Evolutionary conservation across 345 rosid species (phyloP).

Genomic region (Noccaea bulbosa): DNA sequence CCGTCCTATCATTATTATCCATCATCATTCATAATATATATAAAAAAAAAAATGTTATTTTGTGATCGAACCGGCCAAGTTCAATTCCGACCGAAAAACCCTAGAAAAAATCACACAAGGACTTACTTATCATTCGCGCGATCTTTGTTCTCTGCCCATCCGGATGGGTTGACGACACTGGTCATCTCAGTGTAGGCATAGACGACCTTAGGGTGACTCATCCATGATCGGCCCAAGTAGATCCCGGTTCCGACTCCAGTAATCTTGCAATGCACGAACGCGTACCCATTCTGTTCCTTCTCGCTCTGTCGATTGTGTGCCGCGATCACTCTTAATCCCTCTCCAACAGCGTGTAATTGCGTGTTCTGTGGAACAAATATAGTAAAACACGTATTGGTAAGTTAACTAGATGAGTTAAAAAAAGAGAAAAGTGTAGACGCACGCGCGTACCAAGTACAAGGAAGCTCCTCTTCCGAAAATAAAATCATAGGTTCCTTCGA

Average conservation of each 20-base stretch:
- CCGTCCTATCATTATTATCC: slow-evolving; percentile 39
- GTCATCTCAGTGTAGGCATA: slow-evolving; percentile 58
- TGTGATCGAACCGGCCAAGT: neutral
- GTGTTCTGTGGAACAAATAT: slow-evolving; percentile 37
- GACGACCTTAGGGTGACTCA: slow-evolving; percentile 51
- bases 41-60: neutral
- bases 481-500: slow-evolving; percentile 57
- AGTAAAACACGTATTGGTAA: neutral
- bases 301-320: slow-evolving; percentile 47
- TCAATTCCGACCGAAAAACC: too few species aligned
- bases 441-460: slow-evolving; percentile 47
- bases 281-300: slow-evolving; percentile 44
- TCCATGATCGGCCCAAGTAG: slow-evolving; percentile 72
- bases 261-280: slow-evolving; percentile 52
- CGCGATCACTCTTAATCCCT: slow-evolving; percentile 50
- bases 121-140: slow-evolving; percentile 46
- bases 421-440: neutral
- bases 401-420: neutral
- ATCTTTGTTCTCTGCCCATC: slow-evolving; percentile 53
- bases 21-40: slow-evolving; percentile 15
- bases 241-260: slow-evolving; percentile 47
- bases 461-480: slow-evolving; percentile 60
- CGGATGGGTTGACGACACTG: slow-evolving; percentile 44
- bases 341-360: slow-evolving; percentile 48
- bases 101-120: neutral